These are phyloP conservation scores for Aspergillus amoenus DNA, from an alignment of 2,329 filamentous ascomycete species.

Conservation along the genomic window DNA sequence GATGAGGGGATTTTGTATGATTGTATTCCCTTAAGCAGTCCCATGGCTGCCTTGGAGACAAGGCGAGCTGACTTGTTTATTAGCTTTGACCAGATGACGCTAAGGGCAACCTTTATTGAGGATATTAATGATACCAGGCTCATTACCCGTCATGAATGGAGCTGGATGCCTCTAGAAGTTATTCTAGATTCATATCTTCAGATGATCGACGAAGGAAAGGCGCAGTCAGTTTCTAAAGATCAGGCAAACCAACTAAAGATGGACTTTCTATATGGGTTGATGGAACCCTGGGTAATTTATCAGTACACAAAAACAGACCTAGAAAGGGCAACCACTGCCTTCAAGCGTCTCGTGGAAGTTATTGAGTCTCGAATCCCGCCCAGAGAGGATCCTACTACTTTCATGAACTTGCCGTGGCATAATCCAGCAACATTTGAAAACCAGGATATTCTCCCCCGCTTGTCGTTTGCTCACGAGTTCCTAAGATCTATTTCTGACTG, in stretches of 20 bases:
- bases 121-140: constrained; percentile 8
- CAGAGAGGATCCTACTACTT: not conserved
- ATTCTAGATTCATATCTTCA: constrained; percentile 15
- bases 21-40: not conserved
- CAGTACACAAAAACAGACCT: not conserved
- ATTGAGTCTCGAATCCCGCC: not conserved
- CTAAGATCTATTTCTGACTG: not conserved
- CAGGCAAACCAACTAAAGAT: not conserved
- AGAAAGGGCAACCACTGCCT: not conserved
- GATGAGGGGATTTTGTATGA: constrained; percentile 1
- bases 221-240: not conserved
- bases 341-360: not conserved
- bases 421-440: not conserved
- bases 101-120: constrained; percentile 12
- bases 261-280: not conserved
- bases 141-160: constrained; percentile 5
- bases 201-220: constrained; percentile 12
- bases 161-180: constrained; percentile 15
- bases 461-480: not conserved
- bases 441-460: not conserved
- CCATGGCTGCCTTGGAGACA: not conserved
- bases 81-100: constrained; percentile 12
- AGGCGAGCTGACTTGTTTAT: not conserved
- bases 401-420: not conserved
- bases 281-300: not conserved